These are phyloP conservation scores for Penicillium bialowiezense DNA, from an alignment of 495 filamentous ascomycete species.

Conservation along the genomic window DNA sequence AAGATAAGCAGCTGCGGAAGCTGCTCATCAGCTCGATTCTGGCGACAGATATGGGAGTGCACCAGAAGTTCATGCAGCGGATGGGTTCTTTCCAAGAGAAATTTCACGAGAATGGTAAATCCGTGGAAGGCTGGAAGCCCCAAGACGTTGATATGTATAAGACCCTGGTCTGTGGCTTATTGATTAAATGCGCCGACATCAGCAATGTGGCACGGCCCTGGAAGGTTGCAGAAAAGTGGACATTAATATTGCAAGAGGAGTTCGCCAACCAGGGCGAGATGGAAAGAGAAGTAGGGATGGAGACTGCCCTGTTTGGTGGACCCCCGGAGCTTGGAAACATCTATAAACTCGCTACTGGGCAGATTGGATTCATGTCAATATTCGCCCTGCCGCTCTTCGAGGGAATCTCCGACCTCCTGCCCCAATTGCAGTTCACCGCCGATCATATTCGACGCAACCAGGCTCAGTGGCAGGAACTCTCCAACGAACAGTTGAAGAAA, in stretches of 20 bases:
- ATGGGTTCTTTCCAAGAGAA: constrained; percentile 74
- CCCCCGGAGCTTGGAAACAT: constrained; percentile 79
- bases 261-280: constrained; percentile 90
- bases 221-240: constrained; percentile 80
- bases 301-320: constrained; percentile 78
- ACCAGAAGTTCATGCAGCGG: constrained; percentile 92
- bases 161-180: constrained; percentile 74
- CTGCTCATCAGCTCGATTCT: constrained; percentile 94
- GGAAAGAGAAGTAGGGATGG: constrained; percentile 83
- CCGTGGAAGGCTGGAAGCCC: constrained; percentile 65
- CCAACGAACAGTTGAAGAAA: constrained; percentile 50
- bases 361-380: constrained; percentile 93
- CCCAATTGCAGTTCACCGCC: constrained; percentile 76
- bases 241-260: constrained; percentile 85
- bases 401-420: constrained; percentile 77
- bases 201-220: constrained; percentile 93
- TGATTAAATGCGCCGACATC: constrained; percentile 98
- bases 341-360: constrained; percentile 77
- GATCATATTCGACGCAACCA: constrained; percentile 77
- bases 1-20: constrained; percentile 71
- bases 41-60: constrained; percentile 94
- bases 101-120: constrained; percentile 57
- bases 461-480: constrained; percentile 64
- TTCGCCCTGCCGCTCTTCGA: constrained; percentile 92
- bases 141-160: constrained; percentile 69